A percentile compares a stretch with the other conserved stretches of the same genome.
These are phyloP conservation scores for Diaporthe citriasiana DNA, from an alignment of 2,329 filamentous ascomycete genomes.

Conservation along the genomic window DNA sequence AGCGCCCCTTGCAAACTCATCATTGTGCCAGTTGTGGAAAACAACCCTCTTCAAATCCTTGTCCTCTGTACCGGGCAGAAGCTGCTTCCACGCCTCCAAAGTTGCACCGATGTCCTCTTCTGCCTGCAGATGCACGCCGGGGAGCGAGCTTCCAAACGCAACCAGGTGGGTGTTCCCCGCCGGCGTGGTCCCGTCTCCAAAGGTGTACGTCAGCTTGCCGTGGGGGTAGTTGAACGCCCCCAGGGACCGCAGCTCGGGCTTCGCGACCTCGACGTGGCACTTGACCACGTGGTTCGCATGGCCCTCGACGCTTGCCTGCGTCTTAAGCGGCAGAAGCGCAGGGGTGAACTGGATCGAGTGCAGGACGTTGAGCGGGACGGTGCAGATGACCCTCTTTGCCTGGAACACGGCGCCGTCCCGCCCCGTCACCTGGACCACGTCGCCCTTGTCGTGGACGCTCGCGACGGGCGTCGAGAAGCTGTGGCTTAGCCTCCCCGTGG, in stretches of 20 bases:
- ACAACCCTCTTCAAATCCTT: constrained; percentile 48
- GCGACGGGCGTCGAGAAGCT: constrained; percentile 56
- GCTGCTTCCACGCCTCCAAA: constrained; percentile 26
- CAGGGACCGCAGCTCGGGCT: constrained; percentile 58
- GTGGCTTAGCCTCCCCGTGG: constrained; percentile 56
- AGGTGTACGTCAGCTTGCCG: constrained; percentile 58
- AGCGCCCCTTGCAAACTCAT: constrained; percentile 36
- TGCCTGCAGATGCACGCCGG: constrained; percentile 58
- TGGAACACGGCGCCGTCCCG: constrained; percentile 50
- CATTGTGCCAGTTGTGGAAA: constrained; percentile 41
- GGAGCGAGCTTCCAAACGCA: constrained; percentile 55
- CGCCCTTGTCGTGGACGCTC: constrained; percentile 48
- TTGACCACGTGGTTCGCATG: constrained; percentile 63
- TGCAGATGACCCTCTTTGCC: constrained; percentile 55
- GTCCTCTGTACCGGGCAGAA: constrained; percentile 26
- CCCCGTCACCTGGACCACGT: constrained; percentile 52
- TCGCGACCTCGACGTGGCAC: constrained; percentile 59
- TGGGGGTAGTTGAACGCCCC: constrained; percentile 58
- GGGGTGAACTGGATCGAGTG: constrained; percentile 57
- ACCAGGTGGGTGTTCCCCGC: constrained; percentile 64
- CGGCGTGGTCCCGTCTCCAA: constrained; percentile 60
- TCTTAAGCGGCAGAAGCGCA: constrained; percentile 53
- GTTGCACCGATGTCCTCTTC: constrained; percentile 55
- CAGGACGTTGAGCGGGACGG: constrained; percentile 61
- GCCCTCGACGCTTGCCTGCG: constrained; percentile 53